phyloP scores from a whole-genome alignment of 169 alveolate species.

The Plasmodium blacklocki region DNA sequence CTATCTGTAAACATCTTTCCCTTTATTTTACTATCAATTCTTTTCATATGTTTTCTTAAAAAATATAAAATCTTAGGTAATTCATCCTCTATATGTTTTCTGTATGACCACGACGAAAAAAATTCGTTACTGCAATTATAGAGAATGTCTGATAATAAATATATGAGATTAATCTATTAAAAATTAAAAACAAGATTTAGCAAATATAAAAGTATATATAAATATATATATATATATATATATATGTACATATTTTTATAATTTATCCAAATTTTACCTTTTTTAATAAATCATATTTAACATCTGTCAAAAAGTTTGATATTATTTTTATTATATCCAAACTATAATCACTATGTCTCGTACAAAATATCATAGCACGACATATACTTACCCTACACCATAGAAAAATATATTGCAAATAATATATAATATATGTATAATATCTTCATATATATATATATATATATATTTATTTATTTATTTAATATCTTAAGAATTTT shows the following conservation, averaged over 20 bases:
- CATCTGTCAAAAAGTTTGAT: slow-evolving; percentile 43
- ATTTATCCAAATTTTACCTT: slow-evolving; percentile 12
- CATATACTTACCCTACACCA: slow-evolving; percentile 66
- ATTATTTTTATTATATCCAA: slow-evolving; percentile 44
- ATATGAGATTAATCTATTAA: slow-evolving; percentile 79
- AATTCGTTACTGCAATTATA: slow-evolving; percentile 80
- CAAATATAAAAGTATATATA: background rate
- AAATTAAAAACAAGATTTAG: background rate
- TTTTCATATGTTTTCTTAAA: slow-evolving; percentile 73
- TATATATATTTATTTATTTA: too few relatives aligned
- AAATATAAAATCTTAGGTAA: slow-evolving; percentile 78
- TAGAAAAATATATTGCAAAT: background rate
- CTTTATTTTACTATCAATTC: slow-evolving; percentile 67
- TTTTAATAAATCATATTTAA: slow-evolving; percentile 63
- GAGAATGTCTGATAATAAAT: slow-evolving; percentile 81
- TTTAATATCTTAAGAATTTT: background rate
- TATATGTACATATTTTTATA: too few relatives aligned
- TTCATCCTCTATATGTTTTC: slow-evolving; percentile 79
- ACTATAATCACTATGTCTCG: slow-evolving; percentile 73
- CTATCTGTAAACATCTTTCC: slow-evolving; percentile 45
- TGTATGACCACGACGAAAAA: slow-evolving; percentile 82
- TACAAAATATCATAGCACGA: slow-evolving; percentile 76
- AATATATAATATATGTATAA: background rate
- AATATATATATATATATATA: background rate
- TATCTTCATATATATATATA: background rate